Base-by-base conservation (phyloP, 2,329 filamentous ascomycete genomes). In the Emmonsia crescens region DNA sequence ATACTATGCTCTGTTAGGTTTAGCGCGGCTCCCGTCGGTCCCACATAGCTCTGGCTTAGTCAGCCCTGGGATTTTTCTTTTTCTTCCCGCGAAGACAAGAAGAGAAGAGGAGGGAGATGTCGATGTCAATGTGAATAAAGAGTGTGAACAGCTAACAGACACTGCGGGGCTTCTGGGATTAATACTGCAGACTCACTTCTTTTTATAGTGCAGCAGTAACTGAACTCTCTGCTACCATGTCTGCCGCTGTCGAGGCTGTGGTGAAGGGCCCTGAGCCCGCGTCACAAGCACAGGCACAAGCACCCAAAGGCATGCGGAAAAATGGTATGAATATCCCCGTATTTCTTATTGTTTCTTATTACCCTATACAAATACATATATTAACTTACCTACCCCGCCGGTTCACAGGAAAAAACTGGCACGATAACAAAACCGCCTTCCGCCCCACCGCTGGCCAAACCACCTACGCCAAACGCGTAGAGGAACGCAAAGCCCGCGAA, bases 401-500 rank as follows among this genome's bases (percentile, higher is more conserved):
- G 6, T 16, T 19, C 46, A 60, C 72, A 96, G 94, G 94, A 73
- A 96, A 97, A 79, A 89, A 96, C 79, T 99, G 94, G 94, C 91
- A 95, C 73, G 80, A 82, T 60, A 81, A 83, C 33, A 93, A 91
- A 74, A 89, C 87, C 65, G 85, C 94, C 0, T 97, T 97, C 76
- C 87, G 94, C 46, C 93, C 90, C 3, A 85, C 80, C 16, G 82
- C 88, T 10, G 91, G 92, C 31, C 82, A 91, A 68, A 89, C 85
- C 2, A 85, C 90, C 0, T 97, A 88, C 74, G 86, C 87, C 67
- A 88, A 91, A 75, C 86, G 93, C 60, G 79, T 84, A 54, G 86
- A 87, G 68, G 82, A 86, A 64, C 85, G 91, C 59, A 83, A 86
- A 64, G 83, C 86, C 8, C 82, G 86, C 68, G 83, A 84, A 14